Evolutionary conservation across 768 basidiomycete species (phyloP), one percentile per base, ranked within the genome.

Genomic region (Crepidotus variabilis): DNA sequence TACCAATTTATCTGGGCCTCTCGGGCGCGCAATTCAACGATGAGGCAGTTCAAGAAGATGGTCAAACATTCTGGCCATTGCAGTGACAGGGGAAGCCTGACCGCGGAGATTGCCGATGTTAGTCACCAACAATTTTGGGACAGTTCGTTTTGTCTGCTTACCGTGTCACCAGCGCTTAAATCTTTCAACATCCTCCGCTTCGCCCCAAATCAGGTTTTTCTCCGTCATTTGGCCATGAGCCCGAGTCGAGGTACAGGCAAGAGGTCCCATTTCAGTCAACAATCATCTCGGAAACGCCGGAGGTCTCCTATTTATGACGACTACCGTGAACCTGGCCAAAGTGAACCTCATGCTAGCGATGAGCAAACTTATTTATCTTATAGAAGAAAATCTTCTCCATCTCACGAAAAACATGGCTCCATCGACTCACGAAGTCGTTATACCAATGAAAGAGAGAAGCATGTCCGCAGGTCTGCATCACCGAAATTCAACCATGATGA

Each of bases 251-350:
- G 39, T 20, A 11, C 39, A 43, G 18, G 18, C 11, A 2, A 43
- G 14, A 20, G 39, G 39, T 20, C 14, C 39, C 39, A 43, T 2
- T 16, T 43, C 14, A 53, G n/a, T 20, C 52, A 39, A 22, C 36
- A 18, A 1, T 43, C 39, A 16, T 53, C 52, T 22, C 32, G 39
- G 2, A 21, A 24, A 46, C 39, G 52, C 23, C 52, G 52, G n/a
- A 4, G 35, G 16, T 53, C 52, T 22, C 52, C 52, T 5, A 32
- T 36, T 8, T 53, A 53, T 22, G 43, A 53, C 43, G 52, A 53
- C 52, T 53, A 53, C 28, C 21, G 43, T 7, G 51, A 21, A n/a
- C 39, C 51, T 20, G 39, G 24, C 47, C 22, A 22, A 39, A 23
- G 43, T 46, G 16, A 24, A 28, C 21, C 52, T 20, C 32, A 28